These are phyloP conservation scores for Aspergillus indologenus DNA, from an alignment of 495 filamentous ascomycete genomes.

Conservation along the genomic window DNA sequence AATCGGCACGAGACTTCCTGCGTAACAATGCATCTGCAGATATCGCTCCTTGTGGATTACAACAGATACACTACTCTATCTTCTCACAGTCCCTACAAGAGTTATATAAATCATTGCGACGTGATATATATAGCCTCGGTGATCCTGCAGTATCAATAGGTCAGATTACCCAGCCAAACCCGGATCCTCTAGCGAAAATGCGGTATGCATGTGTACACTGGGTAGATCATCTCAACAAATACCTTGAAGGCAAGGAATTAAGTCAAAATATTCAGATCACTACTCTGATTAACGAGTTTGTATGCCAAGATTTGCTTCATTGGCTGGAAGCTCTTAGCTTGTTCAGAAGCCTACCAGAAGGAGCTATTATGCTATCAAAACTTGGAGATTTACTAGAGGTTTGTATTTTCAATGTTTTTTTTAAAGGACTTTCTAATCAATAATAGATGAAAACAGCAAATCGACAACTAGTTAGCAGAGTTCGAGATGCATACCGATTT, in stretches of 20 bases:
- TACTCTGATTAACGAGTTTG: not conserved
- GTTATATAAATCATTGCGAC: slow-evolving; percentile 14
- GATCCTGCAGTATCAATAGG: slow-evolving; percentile 12
- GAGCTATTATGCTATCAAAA: not conserved
- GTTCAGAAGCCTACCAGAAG: not conserved
- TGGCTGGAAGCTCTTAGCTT: slow-evolving; percentile 9
- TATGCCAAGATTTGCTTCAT: not conserved
- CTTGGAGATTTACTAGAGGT: not conserved
- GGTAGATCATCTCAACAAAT: slow-evolving; percentile 33
- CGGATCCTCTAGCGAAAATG: slow-evolving; percentile 17
- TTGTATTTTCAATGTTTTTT: no score
- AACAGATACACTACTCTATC: slow-evolving; percentile 24
- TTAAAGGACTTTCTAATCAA: no score
- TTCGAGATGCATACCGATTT: slow-evolving; percentile 27
- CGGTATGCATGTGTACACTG: slow-evolving; percentile 38
- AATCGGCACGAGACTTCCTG: slow-evolving; percentile 42
- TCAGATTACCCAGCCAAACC: slow-evolving; percentile 5
- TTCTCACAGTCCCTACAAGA: slow-evolving; percentile 26
- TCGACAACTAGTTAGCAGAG: not conserved
- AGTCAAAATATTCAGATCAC: not conserved
- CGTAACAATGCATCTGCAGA: not conserved
- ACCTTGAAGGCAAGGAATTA: not conserved
- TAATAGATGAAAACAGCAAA: slow-evolving; percentile 1
- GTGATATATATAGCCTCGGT: slow-evolving; percentile 21
- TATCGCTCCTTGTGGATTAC: slow-evolving; percentile 20